Conservation (phyloP, 192 early-diverging fungal species). For the Mycoemilia scoparia region DNA sequence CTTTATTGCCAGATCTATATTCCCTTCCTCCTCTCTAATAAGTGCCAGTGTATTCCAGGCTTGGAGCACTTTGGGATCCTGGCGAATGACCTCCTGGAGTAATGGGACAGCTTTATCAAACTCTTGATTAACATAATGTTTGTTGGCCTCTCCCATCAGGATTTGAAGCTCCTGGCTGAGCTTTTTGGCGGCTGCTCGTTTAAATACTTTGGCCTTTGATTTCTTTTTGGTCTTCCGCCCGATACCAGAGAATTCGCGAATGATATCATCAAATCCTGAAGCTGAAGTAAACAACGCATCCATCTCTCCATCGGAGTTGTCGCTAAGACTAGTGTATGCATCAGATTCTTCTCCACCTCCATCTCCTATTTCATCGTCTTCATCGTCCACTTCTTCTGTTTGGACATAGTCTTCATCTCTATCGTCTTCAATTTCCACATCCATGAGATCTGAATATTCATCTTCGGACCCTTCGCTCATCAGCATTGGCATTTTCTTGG, state of each 20-base stretch:
- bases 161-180: slow-evolving; percentile 32
- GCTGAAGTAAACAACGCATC: too few relatives aligned
- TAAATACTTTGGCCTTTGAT: too few relatives aligned
- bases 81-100: slow-evolving; percentile 60
- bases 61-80: slow-evolving; percentile 43
- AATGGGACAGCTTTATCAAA: slow-evolving; percentile 51
- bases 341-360: not conserved
- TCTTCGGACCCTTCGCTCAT: not conserved
- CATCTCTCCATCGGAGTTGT: too few relatives aligned
- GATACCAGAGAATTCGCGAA: too few relatives aligned
- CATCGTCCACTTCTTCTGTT: not conserved
- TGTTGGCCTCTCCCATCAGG: slow-evolving; percentile 61
- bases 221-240: too few relatives aligned
- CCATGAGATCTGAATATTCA: not conserved
- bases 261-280: too few relatives aligned
- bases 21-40: slow-evolving; percentile 74
- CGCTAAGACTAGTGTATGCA: too few relatives aligned
- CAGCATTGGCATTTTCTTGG: not conserved
- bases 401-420: not conserved
- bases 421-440: not conserved
- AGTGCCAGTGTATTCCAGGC: slow-evolving; percentile 85
- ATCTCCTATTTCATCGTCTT: not conserved
- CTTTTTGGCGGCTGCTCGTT: too few relatives aligned
- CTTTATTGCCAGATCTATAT: slow-evolving; percentile 49
- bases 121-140: slow-evolving; percentile 46